phyloP scores from a whole-genome alignment of 169 alveolate genomes.

The Plasmodium sp. region DNA sequence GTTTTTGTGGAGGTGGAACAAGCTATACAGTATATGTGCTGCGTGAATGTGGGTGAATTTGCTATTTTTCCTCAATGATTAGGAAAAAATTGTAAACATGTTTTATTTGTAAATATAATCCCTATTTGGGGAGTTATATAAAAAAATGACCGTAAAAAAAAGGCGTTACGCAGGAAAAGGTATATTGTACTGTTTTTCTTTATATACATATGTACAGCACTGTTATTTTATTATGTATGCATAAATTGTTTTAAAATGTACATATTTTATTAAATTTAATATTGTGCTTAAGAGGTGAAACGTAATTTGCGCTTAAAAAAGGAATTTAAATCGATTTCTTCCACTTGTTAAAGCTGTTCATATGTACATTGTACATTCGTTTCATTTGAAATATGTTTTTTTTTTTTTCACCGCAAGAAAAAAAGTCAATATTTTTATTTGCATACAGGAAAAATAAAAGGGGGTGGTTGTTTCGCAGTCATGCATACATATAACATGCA shows the following conservation, averaged over 20 bases:
- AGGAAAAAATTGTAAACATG: neutral
- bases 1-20: neutral
- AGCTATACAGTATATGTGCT: neutral
- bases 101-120: neutral
- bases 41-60: neutral
- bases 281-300: neutral
- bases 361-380: neutral
- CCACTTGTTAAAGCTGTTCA: neutral
- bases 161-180: neutral
- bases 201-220: neutral
- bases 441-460: neutral
- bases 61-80: neutral
- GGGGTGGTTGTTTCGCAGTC: conserved; percentile 4
- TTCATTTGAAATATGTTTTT: neutral
- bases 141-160: neutral
- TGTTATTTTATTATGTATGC: neutral
- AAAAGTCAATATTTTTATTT: neutral
- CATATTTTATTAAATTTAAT: neutral
- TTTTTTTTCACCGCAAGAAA: neutral
- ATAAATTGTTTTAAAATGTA: neutral
- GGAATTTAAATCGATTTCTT: neutral
- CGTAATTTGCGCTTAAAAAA: neutral
- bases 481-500: neutral
- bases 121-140: neutral
- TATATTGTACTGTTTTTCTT: neutral